Conservation (phyloP, 2,329 filamentous ascomycete genomes). For the Aspergillus quadrilineatus region DNA sequence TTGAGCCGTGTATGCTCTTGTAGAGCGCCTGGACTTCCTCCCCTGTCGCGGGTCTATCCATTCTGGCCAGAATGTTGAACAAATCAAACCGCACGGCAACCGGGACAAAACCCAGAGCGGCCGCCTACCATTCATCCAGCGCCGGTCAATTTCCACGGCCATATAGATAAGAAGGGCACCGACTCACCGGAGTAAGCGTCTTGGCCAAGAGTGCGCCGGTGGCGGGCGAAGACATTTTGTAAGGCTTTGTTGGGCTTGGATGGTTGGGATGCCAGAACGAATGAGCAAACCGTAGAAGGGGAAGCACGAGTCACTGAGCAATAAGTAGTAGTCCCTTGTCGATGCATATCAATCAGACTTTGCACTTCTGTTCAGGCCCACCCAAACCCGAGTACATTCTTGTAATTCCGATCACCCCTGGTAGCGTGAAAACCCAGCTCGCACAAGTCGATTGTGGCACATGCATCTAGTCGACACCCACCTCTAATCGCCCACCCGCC, state of each 20-base stretch:
- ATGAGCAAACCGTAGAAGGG: too few relatives aligned
- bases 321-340: too few relatives aligned
- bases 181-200: slow-evolving; percentile 7
- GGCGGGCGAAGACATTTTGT: not conserved
- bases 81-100: slow-evolving; percentile 38
- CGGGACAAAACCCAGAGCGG: slow-evolving; percentile 39
- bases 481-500: too few relatives aligned
- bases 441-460: too few relatives aligned
- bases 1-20: slow-evolving; percentile 17
- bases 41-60: slow-evolving; percentile 27
- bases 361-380: too few relatives aligned
- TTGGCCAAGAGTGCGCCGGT: slow-evolving; percentile 6
- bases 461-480: too few relatives aligned
- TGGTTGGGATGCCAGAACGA: not conserved
- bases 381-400: too few relatives aligned
- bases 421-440: too few relatives aligned
- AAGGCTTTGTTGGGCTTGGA: not conserved
- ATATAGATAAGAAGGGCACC: too few relatives aligned
- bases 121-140: slow-evolving; percentile 23
- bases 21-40: slow-evolving; percentile 28
- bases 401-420: too few relatives aligned
- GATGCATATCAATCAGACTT: too few relatives aligned
- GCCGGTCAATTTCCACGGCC: not conserved
- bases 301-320: too few relatives aligned
- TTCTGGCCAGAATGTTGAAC: slow-evolving; percentile 29